Evolutionary conservation across 345 rosid species (phyloP).

Genomic region (Moricandia arvensis): DNA sequence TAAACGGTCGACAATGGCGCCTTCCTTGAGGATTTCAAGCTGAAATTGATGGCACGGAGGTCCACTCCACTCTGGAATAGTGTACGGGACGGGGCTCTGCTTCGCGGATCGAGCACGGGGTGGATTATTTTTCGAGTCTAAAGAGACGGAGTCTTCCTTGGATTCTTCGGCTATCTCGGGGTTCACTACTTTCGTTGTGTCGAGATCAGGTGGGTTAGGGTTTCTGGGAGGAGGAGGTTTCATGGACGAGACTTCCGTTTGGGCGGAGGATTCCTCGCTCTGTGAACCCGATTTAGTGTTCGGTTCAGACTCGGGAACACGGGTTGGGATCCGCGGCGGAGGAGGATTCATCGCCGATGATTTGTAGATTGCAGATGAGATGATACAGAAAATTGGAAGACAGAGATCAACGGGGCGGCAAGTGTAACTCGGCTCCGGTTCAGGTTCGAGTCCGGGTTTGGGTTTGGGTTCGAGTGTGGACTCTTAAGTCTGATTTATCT

Average conservation of each 20-base stretch:
- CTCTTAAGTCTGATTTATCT: neutral
- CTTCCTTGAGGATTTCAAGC: slow-evolving; percentile 86
- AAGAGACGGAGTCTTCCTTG: slow-evolving; percentile 6
- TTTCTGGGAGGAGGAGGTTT: slow-evolving; percentile 47
- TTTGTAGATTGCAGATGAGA: slow-evolving; percentile 5
- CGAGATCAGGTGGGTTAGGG: slow-evolving; percentile 29
- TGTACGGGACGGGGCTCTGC: slow-evolving; percentile 61
- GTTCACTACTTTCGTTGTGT: slow-evolving; percentile 7
- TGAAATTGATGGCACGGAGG: slow-evolving; percentile 61
- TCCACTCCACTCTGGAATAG: slow-evolving; percentile 89
- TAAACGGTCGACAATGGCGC: slow-evolving; percentile 61
- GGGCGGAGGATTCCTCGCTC: slow-evolving; percentile 14
- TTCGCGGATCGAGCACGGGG: slow-evolving; percentile 18
- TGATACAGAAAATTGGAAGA: slow-evolving; percentile 16
- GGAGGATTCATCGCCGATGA: slow-evolving; percentile 61
- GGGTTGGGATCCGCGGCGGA: slow-evolving; percentile 43
- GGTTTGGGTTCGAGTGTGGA: neutral
- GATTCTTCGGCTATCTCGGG: neutral
- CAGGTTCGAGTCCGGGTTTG: neutral
- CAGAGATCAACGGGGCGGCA: slow-evolving; percentile 21
- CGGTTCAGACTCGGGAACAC: slow-evolving; percentile 17
- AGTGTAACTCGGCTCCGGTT: neutral
- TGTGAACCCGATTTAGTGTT: neutral
- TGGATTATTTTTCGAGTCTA: slow-evolving; percentile 9
- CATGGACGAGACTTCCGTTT: slow-evolving; percentile 30